These are phyloP conservation scores for Solanum sparsipilum DNA, from an alignment of 257 asterid genomes.

Conservation along the genomic window DNA sequence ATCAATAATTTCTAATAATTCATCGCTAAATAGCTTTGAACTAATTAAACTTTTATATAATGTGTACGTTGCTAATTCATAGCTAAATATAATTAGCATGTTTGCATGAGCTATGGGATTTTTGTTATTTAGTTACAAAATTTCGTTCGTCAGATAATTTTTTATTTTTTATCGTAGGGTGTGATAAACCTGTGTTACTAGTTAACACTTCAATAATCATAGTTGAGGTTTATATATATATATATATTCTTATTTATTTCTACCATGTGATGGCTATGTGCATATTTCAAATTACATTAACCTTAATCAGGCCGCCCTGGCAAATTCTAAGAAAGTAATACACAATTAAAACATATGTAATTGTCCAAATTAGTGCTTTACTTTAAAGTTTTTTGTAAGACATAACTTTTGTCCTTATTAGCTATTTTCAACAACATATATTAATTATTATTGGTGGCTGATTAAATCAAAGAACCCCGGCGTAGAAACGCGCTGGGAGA, in stretches of 20 bases:
- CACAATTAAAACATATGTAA: not conserved
- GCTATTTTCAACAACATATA: not conserved
- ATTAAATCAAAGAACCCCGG: slow-evolving; percentile 21
- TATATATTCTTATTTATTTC: not conserved
- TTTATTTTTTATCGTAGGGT: not conserved
- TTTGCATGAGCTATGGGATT: no score
- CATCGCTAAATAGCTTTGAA: not conserved
- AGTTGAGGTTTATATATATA: not conserved
- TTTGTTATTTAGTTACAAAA: not conserved
- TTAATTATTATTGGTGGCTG: not conserved
- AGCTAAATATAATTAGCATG: not conserved
- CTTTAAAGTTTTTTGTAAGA: not conserved
- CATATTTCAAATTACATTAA: not conserved
- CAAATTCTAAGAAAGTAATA: not conserved
- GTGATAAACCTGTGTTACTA: not conserved
- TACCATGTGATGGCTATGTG: not conserved
- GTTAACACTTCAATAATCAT: not conserved
- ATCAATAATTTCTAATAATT: not conserved
- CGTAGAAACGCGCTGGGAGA: slow-evolving; percentile 8
- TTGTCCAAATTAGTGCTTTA: not conserved
- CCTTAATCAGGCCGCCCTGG: not conserved
- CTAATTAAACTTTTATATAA: not conserved
- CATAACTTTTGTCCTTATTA: not conserved
- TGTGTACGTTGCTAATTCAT: not conserved
- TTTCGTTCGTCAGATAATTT: not conserved